phyloP scores from a whole-genome alignment of 2,329 filamentous ascomycete genomes.

The Cladosporium phlei region DNA sequence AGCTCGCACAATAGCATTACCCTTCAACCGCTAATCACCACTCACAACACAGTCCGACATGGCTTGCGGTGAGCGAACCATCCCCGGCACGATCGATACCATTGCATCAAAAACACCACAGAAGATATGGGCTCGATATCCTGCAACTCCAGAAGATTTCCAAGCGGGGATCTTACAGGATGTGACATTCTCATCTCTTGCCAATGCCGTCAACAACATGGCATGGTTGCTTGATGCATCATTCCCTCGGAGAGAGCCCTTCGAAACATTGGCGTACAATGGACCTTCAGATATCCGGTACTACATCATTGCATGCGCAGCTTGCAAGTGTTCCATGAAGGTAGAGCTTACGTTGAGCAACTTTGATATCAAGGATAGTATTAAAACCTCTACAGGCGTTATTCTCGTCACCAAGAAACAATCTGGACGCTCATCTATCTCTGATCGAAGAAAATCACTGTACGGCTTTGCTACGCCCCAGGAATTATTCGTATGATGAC shows the following conservation, averaged over 20 bases:
- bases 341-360: too few relatives aligned
- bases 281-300: constrained; percentile 17
- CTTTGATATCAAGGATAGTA: too few relatives aligned
- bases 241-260: not conserved
- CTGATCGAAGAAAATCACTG: too few relatives aligned
- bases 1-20: too few relatives aligned
- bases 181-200: constrained; percentile 10
- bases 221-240: constrained; percentile 10
- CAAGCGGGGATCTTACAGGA: not conserved
- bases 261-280: constrained; percentile 15
- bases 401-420: constrained; percentile 15
- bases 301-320: constrained; percentile 16
- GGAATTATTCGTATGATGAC: too few relatives aligned
- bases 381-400: too few relatives aligned
- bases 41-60: not conserved
- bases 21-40: too few relatives aligned
- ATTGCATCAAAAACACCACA: not conserved
- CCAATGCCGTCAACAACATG: constrained; percentile 14
- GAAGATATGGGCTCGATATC: constrained; percentile 11
- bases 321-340: constrained; percentile 14
- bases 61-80: constrained; percentile 4
- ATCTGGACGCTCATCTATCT: constrained; percentile 9
- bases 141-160: constrained; percentile 8
- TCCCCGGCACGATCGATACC: constrained; percentile 10
- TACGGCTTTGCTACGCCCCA: too few relatives aligned